phyloP scores from a whole-genome alignment of 345 rosid species.

The Chamaenerion angustifolium region DNA sequence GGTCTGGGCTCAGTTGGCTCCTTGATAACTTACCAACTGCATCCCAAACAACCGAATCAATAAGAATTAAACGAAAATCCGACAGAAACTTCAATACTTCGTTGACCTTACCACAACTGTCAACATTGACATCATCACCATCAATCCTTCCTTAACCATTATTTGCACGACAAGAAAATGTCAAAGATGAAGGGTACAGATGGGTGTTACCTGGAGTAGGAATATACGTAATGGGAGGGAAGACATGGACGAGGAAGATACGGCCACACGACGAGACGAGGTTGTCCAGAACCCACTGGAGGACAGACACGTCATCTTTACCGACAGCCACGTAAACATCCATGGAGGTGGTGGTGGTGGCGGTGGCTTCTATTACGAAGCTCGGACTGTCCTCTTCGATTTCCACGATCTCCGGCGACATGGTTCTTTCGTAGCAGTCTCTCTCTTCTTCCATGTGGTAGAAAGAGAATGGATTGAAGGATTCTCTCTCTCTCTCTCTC shows the following conservation, averaged over 20 bases:
- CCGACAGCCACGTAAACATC: conserved; percentile 63
- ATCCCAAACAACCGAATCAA: too few species aligned
- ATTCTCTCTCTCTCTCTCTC: neutral
- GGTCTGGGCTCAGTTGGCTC: conserved; percentile 40
- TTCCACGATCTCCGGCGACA: conserved; percentile 55
- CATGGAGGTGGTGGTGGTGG: conserved; percentile 6
- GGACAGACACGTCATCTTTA: conserved; percentile 38
- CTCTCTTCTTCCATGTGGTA: conserved; percentile 1
- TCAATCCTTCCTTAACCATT: too few species aligned
- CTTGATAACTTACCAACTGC: conserved; percentile 44
- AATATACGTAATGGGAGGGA: conserved; percentile 36
- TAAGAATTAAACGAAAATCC: too few species aligned
- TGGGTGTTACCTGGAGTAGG: conserved; percentile 47
- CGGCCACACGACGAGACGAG: conserved; percentile 25
- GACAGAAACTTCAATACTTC: too few species aligned
- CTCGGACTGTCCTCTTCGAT: conserved; percentile 36
- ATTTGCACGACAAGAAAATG: too few species aligned
- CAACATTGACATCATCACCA: too few species aligned
- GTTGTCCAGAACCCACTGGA: conserved; percentile 48
- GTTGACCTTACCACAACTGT: too few species aligned
- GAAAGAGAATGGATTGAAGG: neutral
- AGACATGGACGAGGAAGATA: conserved; percentile 46
- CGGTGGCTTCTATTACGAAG: neutral
- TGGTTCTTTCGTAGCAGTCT: conserved; percentile 15
- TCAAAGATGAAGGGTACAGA: too few species aligned